Evolutionary conservation across 1,139 yeast species (phyloP).

Genomic region (Geotrichum histeridarum): DNA sequence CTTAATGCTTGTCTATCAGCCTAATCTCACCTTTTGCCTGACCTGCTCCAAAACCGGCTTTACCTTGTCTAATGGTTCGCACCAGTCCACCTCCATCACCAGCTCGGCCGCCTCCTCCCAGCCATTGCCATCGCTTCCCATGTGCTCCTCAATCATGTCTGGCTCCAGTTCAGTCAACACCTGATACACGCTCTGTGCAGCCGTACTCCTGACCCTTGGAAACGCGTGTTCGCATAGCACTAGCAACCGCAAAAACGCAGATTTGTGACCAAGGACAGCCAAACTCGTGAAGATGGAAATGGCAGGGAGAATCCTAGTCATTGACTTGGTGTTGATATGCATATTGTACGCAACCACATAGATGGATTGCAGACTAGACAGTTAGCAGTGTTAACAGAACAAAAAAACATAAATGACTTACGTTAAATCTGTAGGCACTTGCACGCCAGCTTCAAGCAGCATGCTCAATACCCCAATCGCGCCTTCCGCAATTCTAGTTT

Average conservation of each 20-base stretch:
- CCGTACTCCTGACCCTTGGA: not conserved
- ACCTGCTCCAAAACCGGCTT: not conserved
- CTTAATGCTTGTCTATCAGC: no score
- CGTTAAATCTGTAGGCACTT: conserved; percentile 10
- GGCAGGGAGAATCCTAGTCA: conserved; percentile 21
- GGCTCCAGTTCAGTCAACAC: not conserved
- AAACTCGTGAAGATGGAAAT: conserved; percentile 23
- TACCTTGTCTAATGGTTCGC: not conserved
- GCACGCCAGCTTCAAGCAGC: conserved; percentile 24
- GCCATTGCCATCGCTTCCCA: not conserved
- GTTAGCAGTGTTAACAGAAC: not conserved
- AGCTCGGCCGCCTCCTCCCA: not conserved
- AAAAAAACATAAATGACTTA: not conserved
- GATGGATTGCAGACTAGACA: conserved; percentile 13
- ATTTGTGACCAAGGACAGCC: conserved; percentile 22
- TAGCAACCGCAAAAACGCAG: conserved; percentile 12
- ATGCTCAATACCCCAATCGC: conserved; percentile 20
- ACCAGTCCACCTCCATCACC: not conserved
- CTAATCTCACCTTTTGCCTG: no score
- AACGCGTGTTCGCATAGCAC: not conserved
- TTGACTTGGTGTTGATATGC: conserved; percentile 26
- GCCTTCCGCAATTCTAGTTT: conserved; percentile 17
- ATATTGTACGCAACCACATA: conserved; percentile 25
- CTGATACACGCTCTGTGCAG: not conserved
- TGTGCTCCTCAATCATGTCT: not conserved